Evolutionary conservation across 805 yeast species (phyloP), one percentile per base, ranked within the genome.

Genomic region (Zygotorulaspora chibaensis): DNA sequence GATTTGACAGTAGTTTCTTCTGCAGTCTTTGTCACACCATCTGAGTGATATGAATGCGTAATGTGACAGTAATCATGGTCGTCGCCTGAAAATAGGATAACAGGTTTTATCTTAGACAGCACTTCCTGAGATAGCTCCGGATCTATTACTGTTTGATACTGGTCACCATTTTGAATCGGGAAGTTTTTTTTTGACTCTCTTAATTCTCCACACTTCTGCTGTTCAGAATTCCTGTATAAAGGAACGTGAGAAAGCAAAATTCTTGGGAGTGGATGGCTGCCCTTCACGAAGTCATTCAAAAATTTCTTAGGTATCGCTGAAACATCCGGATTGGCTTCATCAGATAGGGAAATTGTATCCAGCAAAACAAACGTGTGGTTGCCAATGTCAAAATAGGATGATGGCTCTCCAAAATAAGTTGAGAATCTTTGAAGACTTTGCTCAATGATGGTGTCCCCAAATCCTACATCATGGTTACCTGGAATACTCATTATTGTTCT

Each of bases 381-480:
- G 1, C 78, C 72, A 2, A 83, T 54, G n/a, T 76, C 73, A 29
- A 74, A 57, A 12, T 66, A 68, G 12, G 77, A 73, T 16, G 75
- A 72, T 0, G 93, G 69, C 34, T 79, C 79, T 1, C 98, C 99
- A 63, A 88, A 91, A 59, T 71, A 75, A 1, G 81, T 68, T 33
- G 75, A 67, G 65, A 90, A 93, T 53, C 98, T 68, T 29, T 77
- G 66, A 37, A 77, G 66, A 18, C 83, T 79, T 1, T 71, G 65
- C 20, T 74, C 72, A 13, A 79, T 71, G 12, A 93, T 79, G 0
- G 81, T 79, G 48, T 81, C 78, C 25, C 93, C 96, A 67, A 84
- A 91, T 0, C 99, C 99, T 52, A 95, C 87, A 62, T 93, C 99
- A 63, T 93, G 99, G 61, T 93, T 93, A 1, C 99, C 99, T 0